Evolutionary conservation across 1,139 yeast species (phyloP).

Genomic region (Kodamaea plutei): DNA sequence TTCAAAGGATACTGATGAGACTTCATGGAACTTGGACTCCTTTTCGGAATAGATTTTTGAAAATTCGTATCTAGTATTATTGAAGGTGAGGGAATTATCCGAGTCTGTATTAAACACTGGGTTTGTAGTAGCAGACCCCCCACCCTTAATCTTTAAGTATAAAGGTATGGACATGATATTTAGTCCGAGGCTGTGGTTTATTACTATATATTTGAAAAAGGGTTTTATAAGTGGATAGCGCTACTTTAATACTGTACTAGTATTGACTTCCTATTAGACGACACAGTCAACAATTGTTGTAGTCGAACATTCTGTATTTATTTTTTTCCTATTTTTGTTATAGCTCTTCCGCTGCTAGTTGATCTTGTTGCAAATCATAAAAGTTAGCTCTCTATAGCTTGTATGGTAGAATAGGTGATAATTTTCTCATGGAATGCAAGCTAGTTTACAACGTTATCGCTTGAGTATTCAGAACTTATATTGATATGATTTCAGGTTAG

Average conservation of each 20-base stretch:
- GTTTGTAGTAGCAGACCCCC: slow-evolving; percentile 2
- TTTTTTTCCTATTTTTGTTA: background rate
- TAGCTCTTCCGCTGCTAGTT: too few species aligned
- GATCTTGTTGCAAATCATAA: too few species aligned
- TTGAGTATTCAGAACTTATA: background rate
- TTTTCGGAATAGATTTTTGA: slow-evolving; percentile 13
- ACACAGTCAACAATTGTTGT: background rate
- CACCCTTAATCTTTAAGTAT: slow-evolving; percentile 23
- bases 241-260: too few species aligned
- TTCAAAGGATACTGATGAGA: background rate
- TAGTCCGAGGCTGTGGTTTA: background rate
- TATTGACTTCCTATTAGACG: background rate
- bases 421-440: too few species aligned
- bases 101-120: slow-evolving; percentile 13
- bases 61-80: slow-evolving; percentile 21
- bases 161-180: slow-evolving; percentile 20
- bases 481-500: background rate
- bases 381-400: too few species aligned
- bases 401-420: too few species aligned
- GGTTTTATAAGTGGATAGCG: background rate
- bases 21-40: slow-evolving; percentile 1
- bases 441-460: background rate
- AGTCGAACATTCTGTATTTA: background rate
- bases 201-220: background rate
- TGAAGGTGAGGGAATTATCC: slow-evolving; percentile 17